Conservation (phyloP, 2,329 filamentous ascomycete species). For the Microdochium bolleyi region DNA sequence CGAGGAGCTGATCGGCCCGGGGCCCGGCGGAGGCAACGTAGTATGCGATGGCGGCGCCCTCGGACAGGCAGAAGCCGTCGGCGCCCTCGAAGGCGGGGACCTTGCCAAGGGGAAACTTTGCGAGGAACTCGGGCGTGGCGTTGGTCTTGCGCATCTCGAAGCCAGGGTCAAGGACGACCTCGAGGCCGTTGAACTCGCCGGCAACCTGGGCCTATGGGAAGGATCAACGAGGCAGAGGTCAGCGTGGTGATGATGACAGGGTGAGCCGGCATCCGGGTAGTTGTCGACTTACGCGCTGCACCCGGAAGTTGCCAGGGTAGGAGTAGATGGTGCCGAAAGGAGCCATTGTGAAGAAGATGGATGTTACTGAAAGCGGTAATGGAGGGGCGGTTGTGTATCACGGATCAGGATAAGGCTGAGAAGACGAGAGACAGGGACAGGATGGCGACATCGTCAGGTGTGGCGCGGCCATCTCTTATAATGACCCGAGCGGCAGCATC, state of each 20-base stretch:
- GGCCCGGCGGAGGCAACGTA: constrained; percentile 38
- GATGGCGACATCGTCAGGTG: neutral
- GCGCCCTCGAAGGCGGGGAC: constrained; percentile 38
- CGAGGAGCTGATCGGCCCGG: constrained; percentile 33
- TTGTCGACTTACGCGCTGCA: constrained; percentile 24
- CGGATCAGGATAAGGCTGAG: neutral
- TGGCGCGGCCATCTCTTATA: no score
- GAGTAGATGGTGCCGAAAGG: constrained; percentile 29
- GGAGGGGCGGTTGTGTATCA: neutral
- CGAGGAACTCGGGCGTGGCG: constrained; percentile 32
- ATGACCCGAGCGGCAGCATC: no score
- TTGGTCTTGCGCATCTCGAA: constrained; percentile 34
- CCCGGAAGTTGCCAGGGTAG: constrained; percentile 27
- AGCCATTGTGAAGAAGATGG: constrained; percentile 20
- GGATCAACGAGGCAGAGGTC: constrained; percentile 2
- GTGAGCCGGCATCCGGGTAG: no score
- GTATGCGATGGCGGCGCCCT: constrained; percentile 36
- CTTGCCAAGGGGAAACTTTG: constrained; percentile 45
- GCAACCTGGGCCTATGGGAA: constrained; percentile 20
- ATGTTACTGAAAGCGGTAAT: neutral
- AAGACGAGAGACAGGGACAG: neutral
- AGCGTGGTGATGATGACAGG: neutral
- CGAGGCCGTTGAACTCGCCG: constrained; percentile 29
- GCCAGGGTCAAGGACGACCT: constrained; percentile 21
- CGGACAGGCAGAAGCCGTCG: constrained; percentile 35